Evolutionary conservation across 2,329 filamentous ascomycete species (phyloP), one percentile per base, ranked within the genome.

Genomic region (Colletotrichum liriopes): DNA sequence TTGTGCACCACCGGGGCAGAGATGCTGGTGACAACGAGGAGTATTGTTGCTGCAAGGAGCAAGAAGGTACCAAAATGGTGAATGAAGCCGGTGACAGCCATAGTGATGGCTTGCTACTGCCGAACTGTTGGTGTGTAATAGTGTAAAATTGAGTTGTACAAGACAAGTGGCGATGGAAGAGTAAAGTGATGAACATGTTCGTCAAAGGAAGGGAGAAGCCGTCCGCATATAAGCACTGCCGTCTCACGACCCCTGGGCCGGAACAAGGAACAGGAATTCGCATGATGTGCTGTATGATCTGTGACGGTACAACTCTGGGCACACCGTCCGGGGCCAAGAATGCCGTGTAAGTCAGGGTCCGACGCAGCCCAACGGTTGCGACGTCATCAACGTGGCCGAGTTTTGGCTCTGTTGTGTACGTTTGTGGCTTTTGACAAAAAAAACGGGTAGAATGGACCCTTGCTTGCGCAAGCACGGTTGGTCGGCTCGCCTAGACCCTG

Each of bases 51-150:
- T 45, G 83, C 81, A 68, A 92, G 84, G 60, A 92, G 84, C 76
- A 91, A 79, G 75, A 89, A 86, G 37, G 88, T 87, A 79, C 89
- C 90, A 65, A 91, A 79, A 78, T 90, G 86, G 80, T 90, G 88
- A 74, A 90, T 81, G 75, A 86, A 84, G 71, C 82, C 83, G 68
- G 85, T 86, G 74, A 84, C 74, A 65, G 84, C 86, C 86, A 88
- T 88, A 67, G 63, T 83, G 78, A 75, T 71, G 58, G 60, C 65
- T 63, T 75, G 51, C 45, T 65, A 66, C 37, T 71, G 72, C 52
- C 58, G 41, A 45, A 39, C 43, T 47, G 43, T 60, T 55, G 45
- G 55, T 39, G 35, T 39, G 35, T 35, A 8, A 56, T 63, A 23
- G 29, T 61, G 35, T 73, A 39, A 8, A 32, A 26, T 32, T 70